Percentiles rank a stretch among this genome's conserved stretches.
Evolutionary conservation across 1,139 yeast species (phyloP).

Genomic region (Geotrichum armillariae): DNA sequence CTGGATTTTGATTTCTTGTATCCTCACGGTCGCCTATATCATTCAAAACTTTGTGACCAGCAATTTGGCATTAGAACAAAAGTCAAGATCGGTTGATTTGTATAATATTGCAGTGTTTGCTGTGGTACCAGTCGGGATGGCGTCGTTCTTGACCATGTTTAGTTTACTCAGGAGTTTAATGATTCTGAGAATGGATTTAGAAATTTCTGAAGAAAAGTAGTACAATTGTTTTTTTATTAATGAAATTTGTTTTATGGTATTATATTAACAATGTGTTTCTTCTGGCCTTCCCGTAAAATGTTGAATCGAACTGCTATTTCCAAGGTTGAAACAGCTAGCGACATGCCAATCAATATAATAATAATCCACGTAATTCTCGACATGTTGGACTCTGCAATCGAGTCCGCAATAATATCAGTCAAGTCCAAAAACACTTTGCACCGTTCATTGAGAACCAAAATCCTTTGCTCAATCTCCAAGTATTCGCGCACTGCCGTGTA

Average conservation of each 20-base stretch:
- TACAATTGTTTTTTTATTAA: neutral
- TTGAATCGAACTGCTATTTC: conserved; percentile 60
- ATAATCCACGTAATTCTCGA: conserved; percentile 90
- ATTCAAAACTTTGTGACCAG: conserved; percentile 89
- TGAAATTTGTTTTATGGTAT: conserved; percentile 2
- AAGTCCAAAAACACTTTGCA: conserved; percentile 93
- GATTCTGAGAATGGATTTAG: conserved; percentile 72
- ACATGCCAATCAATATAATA: conserved; percentile 75
- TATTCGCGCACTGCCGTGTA: conserved; percentile 90
- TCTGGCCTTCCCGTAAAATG: too few relatives aligned
- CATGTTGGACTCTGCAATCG: conserved; percentile 90
- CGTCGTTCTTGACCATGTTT: conserved; percentile 90
- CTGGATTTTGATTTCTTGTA: conserved; percentile 87
- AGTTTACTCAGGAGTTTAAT: conserved; percentile 73
- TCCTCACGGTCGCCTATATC: conserved; percentile 78
- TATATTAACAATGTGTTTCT: too few relatives aligned
- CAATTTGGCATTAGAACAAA: conserved; percentile 61
- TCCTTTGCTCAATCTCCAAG: conserved; percentile 90
- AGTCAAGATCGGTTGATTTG: conserved; percentile 51
- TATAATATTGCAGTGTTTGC: conserved; percentile 93
- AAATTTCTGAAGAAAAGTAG: conserved; percentile 27
- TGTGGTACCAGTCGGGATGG: conserved; percentile 94
- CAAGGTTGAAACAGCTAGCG: conserved; percentile 65
- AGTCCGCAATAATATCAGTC: conserved; percentile 88
- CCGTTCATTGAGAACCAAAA: conserved; percentile 87